These are phyloP conservation scores for Polysphondylium violaceum DNA, from an alignment of 78 protist species.

Conservation along the genomic window DNA sequence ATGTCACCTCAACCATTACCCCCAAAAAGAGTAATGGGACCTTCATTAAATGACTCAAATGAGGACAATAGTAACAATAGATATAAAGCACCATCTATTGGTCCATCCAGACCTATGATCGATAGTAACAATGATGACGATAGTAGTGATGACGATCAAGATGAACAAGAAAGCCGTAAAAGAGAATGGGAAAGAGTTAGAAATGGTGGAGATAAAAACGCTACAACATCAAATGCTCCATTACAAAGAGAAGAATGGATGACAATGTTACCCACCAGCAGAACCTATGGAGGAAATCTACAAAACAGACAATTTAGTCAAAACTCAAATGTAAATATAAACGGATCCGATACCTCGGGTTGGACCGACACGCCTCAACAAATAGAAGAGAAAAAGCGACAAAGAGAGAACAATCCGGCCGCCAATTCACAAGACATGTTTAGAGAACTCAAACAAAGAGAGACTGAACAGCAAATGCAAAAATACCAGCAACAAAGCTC, in stretches of 20 bases:
- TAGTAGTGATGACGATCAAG: constrained; percentile 18
- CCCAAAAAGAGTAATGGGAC: constrained; percentile 3
- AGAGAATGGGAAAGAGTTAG: constrained; percentile 28
- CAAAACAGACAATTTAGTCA: constrained; percentile 40
- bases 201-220: background rate
- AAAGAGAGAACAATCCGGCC: background rate
- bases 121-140: background rate
- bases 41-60: background rate
- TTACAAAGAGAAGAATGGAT: constrained; percentile 71
- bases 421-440: background rate
- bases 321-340: constrained; percentile 17
- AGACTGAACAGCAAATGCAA: constrained; percentile 23
- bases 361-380: constrained; percentile 15
- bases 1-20: no score
- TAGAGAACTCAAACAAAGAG: background rate
- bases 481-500: constrained; percentile 4
- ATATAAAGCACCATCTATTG: background rate
- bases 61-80: background rate
- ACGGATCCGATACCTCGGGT: background rate
- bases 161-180: background rate
- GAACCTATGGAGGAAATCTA: constrained; percentile 14
- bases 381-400: background rate
- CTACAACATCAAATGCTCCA: background rate
- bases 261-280: constrained; percentile 40
- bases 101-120: constrained; percentile 23